phyloP scores from a whole-genome alignment of 2,329 filamentous ascomycete species.

The Sporothrix pseudoabietina region DNA sequence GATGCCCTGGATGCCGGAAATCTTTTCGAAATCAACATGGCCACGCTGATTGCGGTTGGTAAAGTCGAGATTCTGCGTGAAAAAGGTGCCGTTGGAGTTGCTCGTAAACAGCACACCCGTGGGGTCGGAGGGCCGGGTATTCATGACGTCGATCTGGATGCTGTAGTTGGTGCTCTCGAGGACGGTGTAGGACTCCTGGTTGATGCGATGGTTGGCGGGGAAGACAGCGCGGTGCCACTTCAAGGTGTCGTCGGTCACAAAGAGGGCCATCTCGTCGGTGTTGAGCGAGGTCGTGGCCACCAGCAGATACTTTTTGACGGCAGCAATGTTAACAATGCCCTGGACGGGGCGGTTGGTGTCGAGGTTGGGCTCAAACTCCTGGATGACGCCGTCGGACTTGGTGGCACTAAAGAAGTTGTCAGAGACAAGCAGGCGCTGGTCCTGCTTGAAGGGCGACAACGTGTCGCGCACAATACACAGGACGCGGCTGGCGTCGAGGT shows the following conservation, averaged over 20 bases:
- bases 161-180: conserved; percentile 97
- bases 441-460: conserved; percentile 69
- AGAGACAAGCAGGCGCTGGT: conserved; percentile 78
- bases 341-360: conserved; percentile 72
- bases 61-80: conserved; percentile 86
- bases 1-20: conserved; percentile 87
- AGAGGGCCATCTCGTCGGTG: conserved; percentile 89
- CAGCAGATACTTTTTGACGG: conserved; percentile 84
- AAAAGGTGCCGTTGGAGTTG: conserved; percentile 96
- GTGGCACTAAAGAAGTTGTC: conserved; percentile 75
- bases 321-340: conserved; percentile 78
- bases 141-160: conserved; percentile 93
- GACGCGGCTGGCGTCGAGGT: conserved; percentile 69
- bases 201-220: conserved; percentile 73
- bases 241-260: conserved; percentile 79
- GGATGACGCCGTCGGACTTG: conserved; percentile 48
- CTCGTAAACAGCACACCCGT: conserved; percentile 93
- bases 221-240: conserved; percentile 94
- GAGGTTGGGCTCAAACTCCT: conserved; percentile 75
- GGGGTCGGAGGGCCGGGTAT: conserved; percentile 61
- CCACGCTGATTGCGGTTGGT: conserved; percentile 80
- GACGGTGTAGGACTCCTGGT: conserved; percentile 88
- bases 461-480: conserved; percentile 78
- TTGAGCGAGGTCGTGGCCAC: conserved; percentile 77
- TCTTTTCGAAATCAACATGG: conserved; percentile 92